These are phyloP conservation scores for Persicaria maculosa DNA, from an alignment of 148 eudicot species.

Conservation along the genomic window DNA sequence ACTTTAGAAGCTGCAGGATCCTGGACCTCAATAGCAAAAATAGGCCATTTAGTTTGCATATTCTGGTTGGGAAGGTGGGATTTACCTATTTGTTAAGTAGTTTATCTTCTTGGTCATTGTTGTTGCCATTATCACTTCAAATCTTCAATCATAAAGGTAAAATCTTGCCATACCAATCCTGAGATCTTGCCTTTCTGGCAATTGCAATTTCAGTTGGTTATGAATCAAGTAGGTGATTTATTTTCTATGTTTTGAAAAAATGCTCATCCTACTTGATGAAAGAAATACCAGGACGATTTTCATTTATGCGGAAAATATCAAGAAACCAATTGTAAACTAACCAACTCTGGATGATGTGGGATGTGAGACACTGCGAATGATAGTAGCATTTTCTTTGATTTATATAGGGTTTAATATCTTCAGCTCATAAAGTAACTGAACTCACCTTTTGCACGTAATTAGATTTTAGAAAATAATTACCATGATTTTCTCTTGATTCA, in stretches of 20 bases:
- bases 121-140: not conserved
- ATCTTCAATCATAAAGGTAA: not conserved
- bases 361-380: accelerated
- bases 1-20: no score
- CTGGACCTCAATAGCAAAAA: no score
- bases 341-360: no score
- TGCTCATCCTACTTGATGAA: not conserved
- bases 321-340: not conserved
- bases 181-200: no score
- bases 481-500: no score
- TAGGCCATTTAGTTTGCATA: no score
- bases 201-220: no score
- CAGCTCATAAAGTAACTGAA: no score
- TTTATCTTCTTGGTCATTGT: conserved; percentile 1
- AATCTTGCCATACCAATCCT: not conserved
- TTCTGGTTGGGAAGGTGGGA: conserved; percentile 66
- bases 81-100: not conserved
- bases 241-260: not conserved
- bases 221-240: not conserved
- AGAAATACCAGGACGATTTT: not conserved
- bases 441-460: no score
- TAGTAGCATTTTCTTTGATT: no score
- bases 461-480: no score
- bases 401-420: no score
- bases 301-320: not conserved